phyloP scores from a whole-genome alignment of 2,329 filamentous ascomycete genomes.

The Colletotrichum tamarilloi region DNA sequence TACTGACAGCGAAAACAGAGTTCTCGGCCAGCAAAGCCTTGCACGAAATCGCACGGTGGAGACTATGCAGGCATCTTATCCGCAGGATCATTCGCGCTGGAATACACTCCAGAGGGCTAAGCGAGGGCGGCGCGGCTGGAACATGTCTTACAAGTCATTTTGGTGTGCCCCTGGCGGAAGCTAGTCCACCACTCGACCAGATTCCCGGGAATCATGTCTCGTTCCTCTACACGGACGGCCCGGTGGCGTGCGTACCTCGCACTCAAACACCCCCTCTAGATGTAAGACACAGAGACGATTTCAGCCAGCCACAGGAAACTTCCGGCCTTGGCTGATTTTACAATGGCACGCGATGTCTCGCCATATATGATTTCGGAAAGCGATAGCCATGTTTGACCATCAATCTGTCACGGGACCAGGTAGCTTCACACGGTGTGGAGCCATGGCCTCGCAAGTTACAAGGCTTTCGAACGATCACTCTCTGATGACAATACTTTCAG shows the following conservation, averaged over 20 bases:
- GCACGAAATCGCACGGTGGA: not conserved
- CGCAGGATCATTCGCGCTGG: not conserved
- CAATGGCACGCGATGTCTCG: slow-evolving; percentile 4
- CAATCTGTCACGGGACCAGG: slow-evolving; percentile 23
- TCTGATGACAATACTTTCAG: not conserved
- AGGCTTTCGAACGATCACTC: not conserved
- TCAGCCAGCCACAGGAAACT: not conserved
- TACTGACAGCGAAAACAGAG: not conserved
- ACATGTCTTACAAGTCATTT: slow-evolving; percentile 17
- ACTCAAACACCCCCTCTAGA: not conserved
- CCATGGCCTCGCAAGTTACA: not conserved
- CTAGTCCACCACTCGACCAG: slow-evolving; percentile 25
- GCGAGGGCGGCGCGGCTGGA: slow-evolving; percentile 14
- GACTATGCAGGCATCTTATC: not conserved
- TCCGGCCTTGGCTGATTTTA: not conserved
- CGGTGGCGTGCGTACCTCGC: not conserved
- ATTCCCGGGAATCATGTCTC: slow-evolving; percentile 21
- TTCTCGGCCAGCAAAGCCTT: not conserved
- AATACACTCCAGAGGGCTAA: not conserved
- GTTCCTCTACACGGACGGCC: slow-evolving; percentile 6
- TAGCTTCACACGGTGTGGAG: slow-evolving; percentile 21
- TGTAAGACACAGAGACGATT: slow-evolving; percentile 10
- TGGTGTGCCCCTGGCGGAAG: not conserved
- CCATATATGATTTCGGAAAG: not conserved
- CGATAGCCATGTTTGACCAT: slow-evolving; percentile 18